These are phyloP conservation scores for Colletotrichum abscissum DNA, from an alignment of 2,329 filamentous ascomycete species.

Conservation along the genomic window DNA sequence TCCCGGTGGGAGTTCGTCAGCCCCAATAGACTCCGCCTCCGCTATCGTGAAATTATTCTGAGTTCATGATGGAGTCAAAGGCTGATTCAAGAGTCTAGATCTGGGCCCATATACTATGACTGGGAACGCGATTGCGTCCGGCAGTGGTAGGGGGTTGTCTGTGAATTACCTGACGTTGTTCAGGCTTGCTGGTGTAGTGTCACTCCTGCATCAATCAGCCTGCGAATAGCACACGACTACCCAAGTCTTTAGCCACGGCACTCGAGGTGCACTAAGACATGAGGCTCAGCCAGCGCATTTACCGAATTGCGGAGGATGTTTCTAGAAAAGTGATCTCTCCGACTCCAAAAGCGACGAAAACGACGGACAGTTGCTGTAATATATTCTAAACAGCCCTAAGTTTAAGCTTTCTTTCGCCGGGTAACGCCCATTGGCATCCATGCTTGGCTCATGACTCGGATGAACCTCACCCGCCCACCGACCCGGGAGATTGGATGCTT, in stretches of 20 bases:
- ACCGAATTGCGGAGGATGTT: not conserved
- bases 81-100: not conserved
- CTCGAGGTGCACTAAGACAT: not conserved
- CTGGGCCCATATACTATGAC: no score
- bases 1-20: not conserved
- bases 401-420: not conserved
- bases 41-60: not conserved
- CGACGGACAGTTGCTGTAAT: not conserved
- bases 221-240: no score
- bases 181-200: no score
- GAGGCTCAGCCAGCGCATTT: not conserved
- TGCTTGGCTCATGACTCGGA: not conserved
- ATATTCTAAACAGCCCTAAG: not conserved
- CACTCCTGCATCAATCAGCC: no score
- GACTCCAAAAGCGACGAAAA: not conserved
- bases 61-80: not conserved
- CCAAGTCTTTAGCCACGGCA: not conserved
- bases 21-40: not conserved
- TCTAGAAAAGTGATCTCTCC: not conserved
- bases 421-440: no score
- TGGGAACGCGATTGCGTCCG: no score
- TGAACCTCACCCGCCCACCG: not conserved
- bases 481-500: not conserved
- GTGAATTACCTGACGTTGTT: no score
- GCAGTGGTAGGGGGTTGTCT: no score